A percentile compares a stretch with the other conserved stretches of the same genome.
phyloP scores from a whole-genome alignment of 2,329 filamentous ascomycete species.

The Aspergillus sp. region DNA sequence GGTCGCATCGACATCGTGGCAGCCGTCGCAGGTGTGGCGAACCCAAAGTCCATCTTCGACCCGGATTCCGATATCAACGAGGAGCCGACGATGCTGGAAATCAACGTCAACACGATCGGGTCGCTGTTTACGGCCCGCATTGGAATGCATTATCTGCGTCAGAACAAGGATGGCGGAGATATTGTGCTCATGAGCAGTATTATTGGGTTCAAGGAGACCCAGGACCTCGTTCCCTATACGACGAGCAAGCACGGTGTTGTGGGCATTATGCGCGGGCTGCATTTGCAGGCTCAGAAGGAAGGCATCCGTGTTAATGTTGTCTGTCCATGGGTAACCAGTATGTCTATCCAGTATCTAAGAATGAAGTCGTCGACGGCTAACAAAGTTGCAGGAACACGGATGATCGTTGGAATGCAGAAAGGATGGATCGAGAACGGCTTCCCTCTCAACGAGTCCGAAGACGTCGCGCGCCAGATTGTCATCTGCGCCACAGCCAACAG shows the following conservation, averaged over 20 bases:
- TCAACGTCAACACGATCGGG: slow-evolving; percentile 6
- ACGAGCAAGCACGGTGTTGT: slow-evolving; percentile 7
- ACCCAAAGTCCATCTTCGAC: background rate
- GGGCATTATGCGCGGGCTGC: slow-evolving; percentile 6
- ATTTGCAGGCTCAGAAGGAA: background rate
- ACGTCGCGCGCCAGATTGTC: background rate
- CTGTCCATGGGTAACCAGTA: slow-evolving; percentile 6
- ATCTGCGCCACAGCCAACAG: background rate
- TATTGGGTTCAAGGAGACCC: slow-evolving; percentile 4
- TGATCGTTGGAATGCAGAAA: slow-evolving; percentile 5
- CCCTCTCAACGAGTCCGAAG: slow-evolving; percentile 1
- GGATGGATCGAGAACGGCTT: background rate
- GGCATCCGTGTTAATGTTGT: slow-evolving; percentile 7
- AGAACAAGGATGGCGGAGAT: background rate
- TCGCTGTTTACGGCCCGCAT: slow-evolving; percentile 5
- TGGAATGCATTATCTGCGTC: background rate
- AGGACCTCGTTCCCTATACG: slow-evolving; percentile 1
- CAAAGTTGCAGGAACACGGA: background rate
- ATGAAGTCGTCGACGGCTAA: background rate
- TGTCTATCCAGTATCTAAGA: background rate
- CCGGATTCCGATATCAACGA: background rate
- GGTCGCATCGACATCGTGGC: slow-evolving; percentile 2
- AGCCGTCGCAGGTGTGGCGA: background rate
- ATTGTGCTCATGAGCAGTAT: slow-evolving; percentile 8
- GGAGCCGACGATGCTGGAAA: slow-evolving; percentile 5